These are phyloP conservation scores for Chlorella sp. DNA, from an alignment of 139 green algal genomes.

Conservation along the genomic window DNA sequence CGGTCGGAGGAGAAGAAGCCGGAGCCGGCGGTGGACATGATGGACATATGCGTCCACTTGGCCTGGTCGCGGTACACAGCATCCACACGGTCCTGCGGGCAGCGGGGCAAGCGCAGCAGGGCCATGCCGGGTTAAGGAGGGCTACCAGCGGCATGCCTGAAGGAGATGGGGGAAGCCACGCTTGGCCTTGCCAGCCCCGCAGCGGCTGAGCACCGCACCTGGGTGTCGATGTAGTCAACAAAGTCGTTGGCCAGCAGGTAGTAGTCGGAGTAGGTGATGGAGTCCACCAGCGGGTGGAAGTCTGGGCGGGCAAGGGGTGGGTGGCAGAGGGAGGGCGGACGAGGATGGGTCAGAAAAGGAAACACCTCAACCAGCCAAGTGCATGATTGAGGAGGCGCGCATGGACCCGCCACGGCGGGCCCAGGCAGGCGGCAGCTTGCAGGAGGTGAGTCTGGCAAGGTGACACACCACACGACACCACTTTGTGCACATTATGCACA, in stretches of 20 bases:
- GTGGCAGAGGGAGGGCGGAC: neutral
- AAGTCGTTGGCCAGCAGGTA: conserved; percentile 99
- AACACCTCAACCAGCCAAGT: too few species aligned
- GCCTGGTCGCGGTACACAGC: conserved; percentile 70
- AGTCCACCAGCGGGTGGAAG: conserved; percentile 91
- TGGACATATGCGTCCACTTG: conserved; percentile 87
- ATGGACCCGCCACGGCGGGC: too few species aligned
- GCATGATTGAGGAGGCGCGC: too few species aligned
- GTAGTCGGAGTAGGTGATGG: conserved; percentile 90
- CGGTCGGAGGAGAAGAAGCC: conserved; percentile 96
- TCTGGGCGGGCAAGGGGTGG: conserved; percentile 31
- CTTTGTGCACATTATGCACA: neutral
- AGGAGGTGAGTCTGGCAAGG: too few species aligned
- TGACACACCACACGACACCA: too few species aligned
- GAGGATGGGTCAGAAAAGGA: neutral
- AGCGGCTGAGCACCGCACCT: too few species aligned
- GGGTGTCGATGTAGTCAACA: conserved; percentile 86
- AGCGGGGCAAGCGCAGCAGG: neutral
- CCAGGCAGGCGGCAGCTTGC: too few species aligned
- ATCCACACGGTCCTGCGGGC: conserved; percentile 75
- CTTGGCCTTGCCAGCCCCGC: too few species aligned
- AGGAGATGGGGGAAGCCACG: too few species aligned
- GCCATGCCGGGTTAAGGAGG: too few species aligned
- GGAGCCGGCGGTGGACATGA: conserved; percentile 90
- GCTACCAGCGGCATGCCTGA: too few species aligned